phyloP scores from a whole-genome alignment of 2,329 filamentous ascomycete genomes.

The Tolypocladium tundrense region DNA sequence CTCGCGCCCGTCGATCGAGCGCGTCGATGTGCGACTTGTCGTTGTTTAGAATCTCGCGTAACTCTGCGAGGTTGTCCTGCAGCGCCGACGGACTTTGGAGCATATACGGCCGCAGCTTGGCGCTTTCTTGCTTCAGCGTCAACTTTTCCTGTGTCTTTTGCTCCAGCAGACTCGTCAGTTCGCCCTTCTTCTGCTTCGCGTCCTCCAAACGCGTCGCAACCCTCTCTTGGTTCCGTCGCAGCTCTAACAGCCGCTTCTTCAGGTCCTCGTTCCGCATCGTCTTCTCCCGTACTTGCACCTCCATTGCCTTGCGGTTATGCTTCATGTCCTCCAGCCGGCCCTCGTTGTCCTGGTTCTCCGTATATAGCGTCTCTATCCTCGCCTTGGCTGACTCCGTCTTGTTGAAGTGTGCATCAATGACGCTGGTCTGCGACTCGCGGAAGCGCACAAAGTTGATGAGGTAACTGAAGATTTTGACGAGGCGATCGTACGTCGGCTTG shows the following conservation, averaged over 20 bases:
- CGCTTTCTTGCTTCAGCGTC: slow-evolving; percentile 69
- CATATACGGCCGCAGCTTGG: slow-evolving; percentile 85
- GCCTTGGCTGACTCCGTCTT: slow-evolving; percentile 77
- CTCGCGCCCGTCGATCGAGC: slow-evolving; percentile 77
- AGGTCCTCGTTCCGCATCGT: slow-evolving; percentile 77
- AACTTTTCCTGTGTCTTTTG: slow-evolving; percentile 61
- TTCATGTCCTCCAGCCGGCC: slow-evolving; percentile 70
- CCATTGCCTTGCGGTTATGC: slow-evolving; percentile 68
- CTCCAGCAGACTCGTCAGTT: slow-evolving; percentile 62
- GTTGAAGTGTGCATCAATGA: slow-evolving; percentile 92
- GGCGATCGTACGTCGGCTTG: slow-evolving; percentile 77
- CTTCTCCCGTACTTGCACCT: slow-evolving; percentile 75
- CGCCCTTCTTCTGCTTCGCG: slow-evolving; percentile 68
- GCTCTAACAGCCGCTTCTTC: slow-evolving; percentile 69
- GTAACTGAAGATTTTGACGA: slow-evolving; percentile 94
- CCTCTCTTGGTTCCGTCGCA: slow-evolving; percentile 72
- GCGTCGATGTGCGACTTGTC: slow-evolving; percentile 82
- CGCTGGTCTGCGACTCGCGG: slow-evolving; percentile 78
- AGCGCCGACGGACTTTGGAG: slow-evolving; percentile 77
- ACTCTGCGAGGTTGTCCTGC: slow-evolving; percentile 70
- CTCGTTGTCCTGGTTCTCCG: slow-evolving; percentile 81
- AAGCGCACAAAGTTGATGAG: slow-evolving; percentile 98
- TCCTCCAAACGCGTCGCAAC: slow-evolving; percentile 76
- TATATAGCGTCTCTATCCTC: slow-evolving; percentile 76
- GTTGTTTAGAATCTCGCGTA: slow-evolving; percentile 64